These are phyloP conservation scores for Crassisporium funariophilum DNA, from an alignment of 768 basidiomycete species.

Conservation along the genomic window DNA sequence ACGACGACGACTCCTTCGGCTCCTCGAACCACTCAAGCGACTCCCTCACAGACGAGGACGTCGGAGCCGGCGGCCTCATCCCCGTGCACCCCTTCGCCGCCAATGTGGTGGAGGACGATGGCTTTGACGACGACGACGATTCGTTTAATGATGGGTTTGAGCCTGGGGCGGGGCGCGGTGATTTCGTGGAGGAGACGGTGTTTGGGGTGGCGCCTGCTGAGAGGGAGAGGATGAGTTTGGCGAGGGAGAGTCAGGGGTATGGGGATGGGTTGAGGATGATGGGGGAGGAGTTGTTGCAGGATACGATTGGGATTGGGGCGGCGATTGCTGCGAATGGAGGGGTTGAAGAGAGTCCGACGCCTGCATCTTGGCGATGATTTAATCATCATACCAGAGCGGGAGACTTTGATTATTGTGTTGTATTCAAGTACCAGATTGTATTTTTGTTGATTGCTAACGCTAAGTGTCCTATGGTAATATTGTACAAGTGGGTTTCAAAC, in stretches of 20 bases:
- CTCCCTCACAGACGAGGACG: slow-evolving; percentile 54
- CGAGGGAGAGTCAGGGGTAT: slow-evolving; percentile 23
- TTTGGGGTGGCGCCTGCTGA: slow-evolving; percentile 68
- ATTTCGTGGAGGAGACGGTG: slow-evolving; percentile 61
- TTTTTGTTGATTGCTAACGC: too few species aligned
- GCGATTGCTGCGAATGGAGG: slow-evolving; percentile 50
- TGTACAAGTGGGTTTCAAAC: too few species aligned
- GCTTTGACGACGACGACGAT: slow-evolving; percentile 53
- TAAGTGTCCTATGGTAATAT: too few species aligned
- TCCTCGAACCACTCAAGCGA: slow-evolving; percentile 61
- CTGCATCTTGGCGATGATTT: slow-evolving; percentile 37
- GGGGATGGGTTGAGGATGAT: slow-evolving; percentile 51
- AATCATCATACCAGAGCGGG: not conserved
- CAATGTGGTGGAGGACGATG: slow-evolving; percentile 37
- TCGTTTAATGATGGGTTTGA: slow-evolving; percentile 49
- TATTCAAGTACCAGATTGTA: not conserved
- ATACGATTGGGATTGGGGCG: slow-evolving; percentile 62
- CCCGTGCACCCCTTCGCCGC: slow-evolving; percentile 66
- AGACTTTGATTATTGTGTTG: too few species aligned
- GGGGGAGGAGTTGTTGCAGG: slow-evolving; percentile 64
- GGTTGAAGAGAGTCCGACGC: slow-evolving; percentile 70
- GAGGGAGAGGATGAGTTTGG: slow-evolving; percentile 30
- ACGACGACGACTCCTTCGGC: slow-evolving; percentile 51
- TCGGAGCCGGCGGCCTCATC: slow-evolving; percentile 35
- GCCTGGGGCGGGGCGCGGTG: slow-evolving; percentile 36